Evolutionary conservation across 495 filamentous ascomycete genomes (phyloP), one percentile per base, ranked within the genome.

Genomic region (Daldinia caldariorum): DNA sequence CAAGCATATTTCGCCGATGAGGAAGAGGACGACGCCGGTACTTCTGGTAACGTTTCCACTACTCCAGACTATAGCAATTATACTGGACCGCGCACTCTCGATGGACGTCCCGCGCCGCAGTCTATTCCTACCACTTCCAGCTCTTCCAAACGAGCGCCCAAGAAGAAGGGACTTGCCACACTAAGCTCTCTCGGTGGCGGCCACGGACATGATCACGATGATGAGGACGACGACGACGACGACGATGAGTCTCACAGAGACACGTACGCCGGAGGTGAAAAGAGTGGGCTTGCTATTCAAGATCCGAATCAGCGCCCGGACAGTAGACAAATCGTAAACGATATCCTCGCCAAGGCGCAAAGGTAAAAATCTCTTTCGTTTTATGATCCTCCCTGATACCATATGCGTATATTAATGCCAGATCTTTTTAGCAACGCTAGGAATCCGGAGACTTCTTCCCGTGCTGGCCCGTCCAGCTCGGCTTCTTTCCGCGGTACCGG

Each of bases 211-310:
- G 81, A 82, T 38, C 80, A 85, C 58, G 81, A 82, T 7, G 81
- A 88, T 53, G 83, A 84, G 29, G 83, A 89, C 58, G 87, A 86
- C 14, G 88, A 87, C 20, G 81, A 83, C 12, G 83, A 82, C 10
- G 86, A 91, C 55, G 85, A 85, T 4, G 85, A 89, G 31, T 86
- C 88, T 16, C 86, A 89, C 4, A 88, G 92, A 61, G 92, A 97
- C 76, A 85, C 97, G 54, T 99, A 96, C 77, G 91, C 95, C 7
- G 95, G 95, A 57, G 95, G 95, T 50, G 95, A 97, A 83, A 99
- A 99, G 81, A 97, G 94, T 22, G 96, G 94, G 6, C 80, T 98
- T 32, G 96, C 95, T 3, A 94, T 99, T 59, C 92, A 97, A 77
- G 94, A 98, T 76, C 95, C 95, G 0, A 79, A 74, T 43, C 77